phyloP scores from a whole-genome alignment of 495 filamentous ascomycete genomes.

The Hyaloscypha bicolor region DNA sequence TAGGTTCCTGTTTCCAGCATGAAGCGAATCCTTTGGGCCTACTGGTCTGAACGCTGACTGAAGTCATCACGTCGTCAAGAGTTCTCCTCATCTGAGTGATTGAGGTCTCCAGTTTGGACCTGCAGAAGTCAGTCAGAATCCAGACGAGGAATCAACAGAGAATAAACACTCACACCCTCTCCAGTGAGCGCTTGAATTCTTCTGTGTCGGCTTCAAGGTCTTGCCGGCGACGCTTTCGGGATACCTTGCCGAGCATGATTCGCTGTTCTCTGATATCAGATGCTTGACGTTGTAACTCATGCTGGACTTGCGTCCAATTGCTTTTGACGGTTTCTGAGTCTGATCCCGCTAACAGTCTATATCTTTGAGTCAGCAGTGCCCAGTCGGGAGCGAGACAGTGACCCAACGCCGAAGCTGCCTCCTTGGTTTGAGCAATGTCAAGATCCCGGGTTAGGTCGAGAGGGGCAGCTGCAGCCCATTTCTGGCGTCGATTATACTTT shows the following conservation, averaged over 20 bases:
- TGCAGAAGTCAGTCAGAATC: neutral
- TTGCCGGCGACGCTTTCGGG: neutral
- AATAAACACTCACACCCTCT: neutral
- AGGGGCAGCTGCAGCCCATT: neutral
- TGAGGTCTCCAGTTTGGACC: neutral
- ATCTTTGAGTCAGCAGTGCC: neutral
- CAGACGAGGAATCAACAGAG: neutral
- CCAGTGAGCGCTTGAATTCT: neutral
- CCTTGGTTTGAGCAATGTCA: neutral
- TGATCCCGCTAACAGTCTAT: neutral
- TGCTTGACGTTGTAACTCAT: neutral
- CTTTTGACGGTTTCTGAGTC: neutral
- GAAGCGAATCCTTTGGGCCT: conserved; percentile 6
- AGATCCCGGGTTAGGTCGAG: neutral
- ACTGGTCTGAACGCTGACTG: neutral
- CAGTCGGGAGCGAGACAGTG: neutral
- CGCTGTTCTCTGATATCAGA: neutral
- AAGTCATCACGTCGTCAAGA: neutral
- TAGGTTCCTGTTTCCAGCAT: conserved; percentile 17
- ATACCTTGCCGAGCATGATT: neutral
- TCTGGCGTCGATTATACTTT: conserved; percentile 5
- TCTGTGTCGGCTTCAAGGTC: neutral
- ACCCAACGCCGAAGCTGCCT: neutral
- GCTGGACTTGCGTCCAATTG: neutral
- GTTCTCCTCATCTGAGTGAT: neutral